Evolutionary conservation across 2,329 filamentous ascomycete genomes (phyloP).

Genomic region (Phyllosticta citribraziliensis): DNA sequence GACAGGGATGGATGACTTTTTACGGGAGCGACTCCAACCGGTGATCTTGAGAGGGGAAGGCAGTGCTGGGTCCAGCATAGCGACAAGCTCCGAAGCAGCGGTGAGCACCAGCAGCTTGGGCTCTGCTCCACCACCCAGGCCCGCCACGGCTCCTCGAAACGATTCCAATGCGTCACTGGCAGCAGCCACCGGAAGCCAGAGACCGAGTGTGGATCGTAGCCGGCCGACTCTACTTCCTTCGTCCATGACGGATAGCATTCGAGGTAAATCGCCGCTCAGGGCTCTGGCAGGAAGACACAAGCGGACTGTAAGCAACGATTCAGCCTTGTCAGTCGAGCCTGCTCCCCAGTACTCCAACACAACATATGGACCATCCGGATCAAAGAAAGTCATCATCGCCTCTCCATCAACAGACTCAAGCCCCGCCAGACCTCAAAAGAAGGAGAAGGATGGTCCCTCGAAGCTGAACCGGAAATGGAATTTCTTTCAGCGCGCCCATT

Average conservation of each 20-base stretch:
- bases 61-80: slow-evolving; percentile 19
- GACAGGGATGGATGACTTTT: slow-evolving; percentile 36
- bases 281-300: slow-evolving; percentile 20
- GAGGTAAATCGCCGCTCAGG: slow-evolving; percentile 20
- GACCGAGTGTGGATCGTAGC: slow-evolving; percentile 16
- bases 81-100: slow-evolving; percentile 22
- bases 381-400: neutral
- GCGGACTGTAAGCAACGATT: slow-evolving; percentile 14
- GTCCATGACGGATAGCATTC: slow-evolving; percentile 27
- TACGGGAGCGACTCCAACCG: slow-evolving; percentile 35
- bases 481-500: slow-evolving; percentile 46
- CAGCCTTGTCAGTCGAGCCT: neutral
- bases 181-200: slow-evolving; percentile 14
- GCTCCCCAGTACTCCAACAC: neutral
- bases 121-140: slow-evolving; percentile 12
- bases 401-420: neutral
- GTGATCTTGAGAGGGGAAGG: slow-evolving; percentile 36
- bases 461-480: slow-evolving; percentile 45
- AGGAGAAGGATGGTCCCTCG: slow-evolving; percentile 13
- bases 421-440: slow-evolving; percentile 13
- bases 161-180: slow-evolving; percentile 2
- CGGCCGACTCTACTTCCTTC: slow-evolving; percentile 25
- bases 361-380: neutral
- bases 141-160: neutral
- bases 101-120: slow-evolving; percentile 27